Evolutionary conservation across 2,329 filamentous ascomycete species (phyloP), one percentile per base, ranked within the genome.

Genomic region (Penicillium sp.): DNA sequence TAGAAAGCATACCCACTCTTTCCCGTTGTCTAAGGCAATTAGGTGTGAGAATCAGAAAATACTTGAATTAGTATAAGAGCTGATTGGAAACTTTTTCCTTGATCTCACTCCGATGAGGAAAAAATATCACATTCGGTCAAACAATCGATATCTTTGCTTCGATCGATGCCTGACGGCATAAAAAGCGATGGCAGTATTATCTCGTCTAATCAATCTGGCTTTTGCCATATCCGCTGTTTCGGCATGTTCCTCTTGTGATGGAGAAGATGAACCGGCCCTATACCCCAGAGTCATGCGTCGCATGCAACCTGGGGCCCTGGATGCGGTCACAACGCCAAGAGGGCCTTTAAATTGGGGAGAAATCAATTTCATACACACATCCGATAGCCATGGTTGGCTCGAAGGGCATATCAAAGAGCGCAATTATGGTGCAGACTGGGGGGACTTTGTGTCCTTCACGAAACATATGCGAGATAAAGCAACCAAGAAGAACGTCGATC

Each of bases 371-470:
- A 55, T 87, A 21, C 84, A 86, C 60, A 87, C 83, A 1, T 85
- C 83, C 2, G 83, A 87, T 58, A 85, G 82, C 0, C 83, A 86
- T 64, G 83, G 83, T 18, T 85, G 84, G 84, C 75, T 86, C 16
- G 81, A 83, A 62, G 82, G 83, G 3, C 82, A 86, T 64, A 67
- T 87, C 58, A 85, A 86, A 61, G 82, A 87, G 70, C 75, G 78
- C 61, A 86, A 85, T 63, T 87, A 86, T 56, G 83, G 84, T 36
- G 85, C 84, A 2, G 85, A 88, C 64, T 87, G 84, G 83, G 85
- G 85, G 21, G 85, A 88, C 67, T 87, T 82, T 67, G 83, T 84
- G 37, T 81, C 81, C 51, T 87, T 87, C 64, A 77, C 81, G 11
- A 79, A 77, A 46, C 80, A 80, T 57, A 86, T 87, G 82, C 83